Evolutionary conservation across 169 alveolate genomes (phyloP), one percentile per base, ranked within the genome.

Genomic region (Plasmodium reichenowi): DNA sequence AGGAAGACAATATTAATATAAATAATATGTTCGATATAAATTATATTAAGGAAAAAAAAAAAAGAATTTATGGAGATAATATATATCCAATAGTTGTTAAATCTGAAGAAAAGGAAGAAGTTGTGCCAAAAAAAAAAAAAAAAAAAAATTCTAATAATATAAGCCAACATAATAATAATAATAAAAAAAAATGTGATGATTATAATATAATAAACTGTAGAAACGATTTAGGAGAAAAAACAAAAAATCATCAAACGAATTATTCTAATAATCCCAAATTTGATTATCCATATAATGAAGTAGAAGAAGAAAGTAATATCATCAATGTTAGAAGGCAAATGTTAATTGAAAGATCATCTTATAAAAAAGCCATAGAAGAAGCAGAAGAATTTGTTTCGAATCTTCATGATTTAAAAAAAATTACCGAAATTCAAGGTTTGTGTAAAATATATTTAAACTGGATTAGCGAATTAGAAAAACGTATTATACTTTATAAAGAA

Each of bases 271-370:
- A 5, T 5, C 9, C 47, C 5, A 38, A 38, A 3, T 5, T 38
- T 38, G 10, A 38, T 5, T 38, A 0, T 38, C 12, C 5, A 9
- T 9, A 48, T 4, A 26, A 47, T 43, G 62, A 29, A 6, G 66
- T 22, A 3, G n/a, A 7, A 6, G 60, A 45, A 12, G 64, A 74
- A 24, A 24, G 20, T n/a, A 56, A 74, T 56, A 54, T 63, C 1
- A 54, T 91, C 32, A 92, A 88, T 47, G 62, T 74, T 54, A 85
- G 94, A 43, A 88, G 96, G 54, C 96, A 94, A 71, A 88, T 89
- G 68, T 54, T 94, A 26, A 94, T 94, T 17, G 96, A 83, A 62
- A 58, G 91, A 62, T 83, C 80, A 5, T 83, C 91, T 10, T 83
- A 83, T 43, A 72, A 83, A 29, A 83, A 83, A 29, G 91, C 91